phyloP scores from a whole-genome alignment of 306 rosid genomes.

The Rosa persica region DNA sequence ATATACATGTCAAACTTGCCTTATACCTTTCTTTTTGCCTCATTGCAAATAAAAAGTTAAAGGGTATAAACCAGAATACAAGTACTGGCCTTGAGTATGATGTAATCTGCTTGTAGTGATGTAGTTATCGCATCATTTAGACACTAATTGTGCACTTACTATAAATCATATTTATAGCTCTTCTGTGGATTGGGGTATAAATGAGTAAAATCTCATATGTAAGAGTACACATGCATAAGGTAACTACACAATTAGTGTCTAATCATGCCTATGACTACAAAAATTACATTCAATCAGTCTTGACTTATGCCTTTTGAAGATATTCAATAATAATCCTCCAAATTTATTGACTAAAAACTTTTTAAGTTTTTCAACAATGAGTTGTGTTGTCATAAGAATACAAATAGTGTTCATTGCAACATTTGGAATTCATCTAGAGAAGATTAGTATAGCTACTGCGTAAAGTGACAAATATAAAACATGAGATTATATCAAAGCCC shows the following conservation, averaged over 20 bases:
- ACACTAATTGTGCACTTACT: neutral
- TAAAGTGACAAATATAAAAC: too few species aligned
- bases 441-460: too few species aligned
- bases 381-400: too few species aligned
- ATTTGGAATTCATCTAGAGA: too few species aligned
- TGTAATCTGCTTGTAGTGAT: neutral
- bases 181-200: neutral
- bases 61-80: conserved; percentile 1
- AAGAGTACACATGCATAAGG: neutral
- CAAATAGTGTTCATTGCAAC: too few species aligned
- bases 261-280: neutral
- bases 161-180: neutral
- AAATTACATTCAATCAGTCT: neutral
- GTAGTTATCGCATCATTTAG: neutral
- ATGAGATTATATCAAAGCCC: too few species aligned
- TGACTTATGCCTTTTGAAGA: neutral
- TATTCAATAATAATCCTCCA: too few species aligned
- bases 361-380: too few species aligned
- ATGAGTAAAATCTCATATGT: neutral
- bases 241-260: neutral
- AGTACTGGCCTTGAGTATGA: neutral
- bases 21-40: conserved; percentile 11
- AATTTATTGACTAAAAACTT: too few species aligned
- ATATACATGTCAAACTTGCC: conserved; percentile 3
- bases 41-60: neutral